Percentiles rank a stretch among this genome's conserved stretches.
phyloP scores from a whole-genome alignment of 2,329 filamentous ascomycete genomes.

The Trichophyton benhamiae region DNA sequence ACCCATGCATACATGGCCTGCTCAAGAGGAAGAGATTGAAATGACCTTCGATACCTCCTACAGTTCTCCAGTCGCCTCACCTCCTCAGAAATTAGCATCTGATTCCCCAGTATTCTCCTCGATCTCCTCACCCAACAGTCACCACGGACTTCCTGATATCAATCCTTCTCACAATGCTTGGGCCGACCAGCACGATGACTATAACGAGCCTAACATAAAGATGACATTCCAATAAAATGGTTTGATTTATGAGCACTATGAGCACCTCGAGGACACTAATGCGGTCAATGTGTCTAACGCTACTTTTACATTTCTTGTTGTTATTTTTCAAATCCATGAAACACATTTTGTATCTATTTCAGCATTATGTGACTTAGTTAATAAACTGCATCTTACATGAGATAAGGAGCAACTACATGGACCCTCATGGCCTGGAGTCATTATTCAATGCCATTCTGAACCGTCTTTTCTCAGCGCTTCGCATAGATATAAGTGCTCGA shows the following conservation, averaged over 20 bases:
- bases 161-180: constrained; percentile 46
- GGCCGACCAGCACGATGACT: constrained; percentile 56
- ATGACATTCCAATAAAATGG: constrained; percentile 52
- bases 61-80: constrained; percentile 23
- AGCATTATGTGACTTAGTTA: not conserved
- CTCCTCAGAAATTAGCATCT: not conserved
- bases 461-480: too few species aligned
- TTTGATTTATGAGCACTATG: not conserved
- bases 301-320: not conserved
- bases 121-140: not conserved
- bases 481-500: not conserved
- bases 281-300: not conserved
- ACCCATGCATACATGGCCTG: constrained; percentile 2
- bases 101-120: not conserved
- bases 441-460: too few species aligned
- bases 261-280: not conserved
- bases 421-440: too few species aligned
- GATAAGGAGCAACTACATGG: too few species aligned
- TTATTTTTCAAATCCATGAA: not conserved
- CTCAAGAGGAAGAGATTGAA: constrained; percentile 35
- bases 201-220: constrained; percentile 59
- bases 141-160: not conserved
- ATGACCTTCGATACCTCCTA: constrained; percentile 63
- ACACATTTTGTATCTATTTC: not conserved
- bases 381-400: not conserved